Percentiles rank a stretch among this genome's conserved stretches.
These are phyloP conservation scores for Sporothrix luriei DNA, from an alignment of 2,329 filamentous ascomycete species.

Conservation along the genomic window DNA sequence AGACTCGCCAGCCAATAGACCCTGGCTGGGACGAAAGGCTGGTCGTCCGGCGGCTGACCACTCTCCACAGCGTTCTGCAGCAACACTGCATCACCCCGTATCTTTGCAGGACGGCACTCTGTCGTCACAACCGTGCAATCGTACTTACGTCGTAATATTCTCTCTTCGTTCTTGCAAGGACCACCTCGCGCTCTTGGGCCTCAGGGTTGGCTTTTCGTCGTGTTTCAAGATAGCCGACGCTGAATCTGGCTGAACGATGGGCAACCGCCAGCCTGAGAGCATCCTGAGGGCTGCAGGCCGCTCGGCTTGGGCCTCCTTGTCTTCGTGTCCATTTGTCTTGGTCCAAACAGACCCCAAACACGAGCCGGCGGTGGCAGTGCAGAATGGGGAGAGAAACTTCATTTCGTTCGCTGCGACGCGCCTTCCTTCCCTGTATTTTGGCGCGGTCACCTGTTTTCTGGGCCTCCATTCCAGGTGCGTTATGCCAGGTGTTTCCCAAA, in stretches of 20 bases:
- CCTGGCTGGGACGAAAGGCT: constrained; percentile 6
- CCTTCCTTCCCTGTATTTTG: constrained; percentile 4
- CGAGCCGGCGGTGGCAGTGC: constrained; percentile 27
- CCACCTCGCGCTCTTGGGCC: constrained; percentile 5
- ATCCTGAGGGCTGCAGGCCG: not conserved
- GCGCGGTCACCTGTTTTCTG: not conserved
- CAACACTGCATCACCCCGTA: not conserved
- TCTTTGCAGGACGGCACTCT: not conserved
- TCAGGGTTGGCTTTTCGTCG: not conserved
- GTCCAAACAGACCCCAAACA: constrained; percentile 24
- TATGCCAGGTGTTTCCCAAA: not conserved
- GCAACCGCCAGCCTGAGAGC: not conserved
- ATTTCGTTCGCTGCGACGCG: not conserved
- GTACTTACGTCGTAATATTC: not conserved
- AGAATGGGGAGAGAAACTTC: not conserved
- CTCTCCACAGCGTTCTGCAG: not conserved
- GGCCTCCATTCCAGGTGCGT: constrained; percentile 15
- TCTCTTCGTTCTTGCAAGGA: not conserved
- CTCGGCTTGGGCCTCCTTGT: not conserved
- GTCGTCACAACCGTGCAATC: too few relatives aligned
- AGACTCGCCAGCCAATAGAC: constrained; percentile 26
- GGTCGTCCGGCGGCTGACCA: constrained; percentile 17
- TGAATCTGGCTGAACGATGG: constrained; percentile 21
- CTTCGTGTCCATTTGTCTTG: constrained; percentile 10
- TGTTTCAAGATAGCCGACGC: constrained; percentile 21